Evolutionary conservation across 2,329 filamentous ascomycete species (phyloP), one percentile per base, ranked within the genome.

Genomic region (Colletotrichum paranaense): DNA sequence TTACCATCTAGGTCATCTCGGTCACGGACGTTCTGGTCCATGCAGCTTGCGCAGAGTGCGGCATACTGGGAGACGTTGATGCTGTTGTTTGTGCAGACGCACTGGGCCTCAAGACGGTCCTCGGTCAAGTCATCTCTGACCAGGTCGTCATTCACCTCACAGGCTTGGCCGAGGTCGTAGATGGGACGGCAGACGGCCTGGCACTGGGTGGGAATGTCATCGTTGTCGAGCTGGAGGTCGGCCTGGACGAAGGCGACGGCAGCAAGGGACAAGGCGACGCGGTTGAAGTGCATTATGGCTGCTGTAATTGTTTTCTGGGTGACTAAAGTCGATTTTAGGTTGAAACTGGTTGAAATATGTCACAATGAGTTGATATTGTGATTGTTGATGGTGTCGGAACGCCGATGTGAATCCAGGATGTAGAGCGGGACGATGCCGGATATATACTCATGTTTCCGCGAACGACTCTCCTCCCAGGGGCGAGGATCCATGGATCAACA

Each of bases 21-120:
- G 58, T 76, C 74, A 28, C 26, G 59, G 55, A 58, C 49, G 62
- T 76, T 70, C 62, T 76, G 65, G 42, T 73, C 68, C 74, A 76
- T 74, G 67, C 76, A 76, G 62, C 74, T 75, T 49, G 75, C 76
- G 55, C 62, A 75, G 24, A 83, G 79, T 3, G 77, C 81, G 22
- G 82, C 79, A 62, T 84, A 75, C 22, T 75, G 72, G 28, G 60
- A 74, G 62, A 85, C 84, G 76, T 84, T 76, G 77, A 86, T 83
- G 76, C 82, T 82, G 62, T 78, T 74, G 78, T 86, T 83, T 75
- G 82, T 81, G 79, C 84, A 84, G 65, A 85, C 75, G 73, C 84
- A 85, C 75, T 85, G 82, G 14, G 76, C 77, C 78, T 81, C 78
- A 64, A 84, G 81, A 22, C 79, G 80, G 57, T 82, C 77, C 76